These are phyloP conservation scores for Moniliella sp. DNA, from an alignment of 1,284 basidiomycete species.

Conservation along the genomic window DNA sequence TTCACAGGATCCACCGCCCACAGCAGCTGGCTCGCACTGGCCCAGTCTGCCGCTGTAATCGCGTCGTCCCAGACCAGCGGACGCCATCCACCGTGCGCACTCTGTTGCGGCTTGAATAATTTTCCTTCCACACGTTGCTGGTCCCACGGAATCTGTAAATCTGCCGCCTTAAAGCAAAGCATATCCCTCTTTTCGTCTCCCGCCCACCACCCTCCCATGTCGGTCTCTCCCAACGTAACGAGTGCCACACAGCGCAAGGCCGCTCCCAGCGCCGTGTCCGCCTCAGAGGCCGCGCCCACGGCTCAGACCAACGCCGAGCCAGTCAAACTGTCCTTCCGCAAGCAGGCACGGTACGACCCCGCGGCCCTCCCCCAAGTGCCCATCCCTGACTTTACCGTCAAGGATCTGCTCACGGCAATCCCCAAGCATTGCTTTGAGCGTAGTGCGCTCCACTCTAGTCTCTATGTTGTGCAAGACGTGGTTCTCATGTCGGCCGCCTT, in stretches of 20 bases:
- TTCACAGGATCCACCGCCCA: too few relatives aligned
- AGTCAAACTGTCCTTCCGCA: background rate
- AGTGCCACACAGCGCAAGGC: background rate
- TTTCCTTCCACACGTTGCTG: too few relatives aligned
- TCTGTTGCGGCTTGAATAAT: too few relatives aligned
- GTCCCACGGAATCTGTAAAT: too few relatives aligned
- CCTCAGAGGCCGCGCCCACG: background rate
- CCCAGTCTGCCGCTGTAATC: too few relatives aligned
- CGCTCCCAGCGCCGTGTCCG: background rate
- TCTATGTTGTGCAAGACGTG: constrained; percentile 61
- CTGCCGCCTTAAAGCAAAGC: too few relatives aligned
- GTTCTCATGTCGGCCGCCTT: constrained; percentile 50
- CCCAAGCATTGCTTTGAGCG: constrained; percentile 81
- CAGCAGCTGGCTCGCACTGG: too few relatives aligned
- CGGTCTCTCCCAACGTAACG: background rate
- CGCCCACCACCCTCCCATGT: too few relatives aligned
- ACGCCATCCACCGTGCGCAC: too few relatives aligned
- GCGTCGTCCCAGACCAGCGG: too few relatives aligned
- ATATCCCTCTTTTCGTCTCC: too few relatives aligned
- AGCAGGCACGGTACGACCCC: background rate
- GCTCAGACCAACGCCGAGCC: background rate
- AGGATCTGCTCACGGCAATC: constrained; percentile 64
- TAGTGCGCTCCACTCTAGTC: constrained; percentile 56
- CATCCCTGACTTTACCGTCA: constrained; percentile 47
- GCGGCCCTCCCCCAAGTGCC: constrained; percentile 1